Base-by-base conservation (phyloP, 768 basidiomycete genomes). In the Lactarius akahatsu region DNA sequence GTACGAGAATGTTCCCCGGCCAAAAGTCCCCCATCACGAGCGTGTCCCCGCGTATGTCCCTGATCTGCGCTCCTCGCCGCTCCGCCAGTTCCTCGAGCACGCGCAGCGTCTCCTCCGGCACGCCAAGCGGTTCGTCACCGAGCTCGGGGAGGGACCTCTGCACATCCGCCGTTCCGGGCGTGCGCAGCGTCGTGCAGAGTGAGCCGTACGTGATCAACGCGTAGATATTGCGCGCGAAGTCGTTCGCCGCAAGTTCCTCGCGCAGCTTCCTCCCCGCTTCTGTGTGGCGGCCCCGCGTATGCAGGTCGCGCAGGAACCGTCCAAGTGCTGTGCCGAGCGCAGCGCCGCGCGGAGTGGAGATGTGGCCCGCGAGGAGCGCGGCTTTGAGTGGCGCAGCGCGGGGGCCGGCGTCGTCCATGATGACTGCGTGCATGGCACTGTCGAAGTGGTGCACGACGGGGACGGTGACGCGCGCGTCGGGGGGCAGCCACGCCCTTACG, bases 21-120 rank as follows among this genome's bases (percentile, higher is more conserved):
- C 89, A 90, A 70, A 90, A 86, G 73, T 90, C 89, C 0, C 89
- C 89, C 84, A 85, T 85, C n/a, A 75, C 77, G 65, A 76, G 57
- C 13, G 76, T 28, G 10, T 60, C 71, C 57, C 78, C 78, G 41
- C 71, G 64, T 34, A 73, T 72, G 30, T 72, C 72, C 30, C 65
- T 55, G 40, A 83, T 80, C n/a, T 68, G 74, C 28, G 71, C 55
- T 11, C 71, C 67, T 63, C 73, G 76, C 55, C 69, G 73, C 45
- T 73, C 69, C 10, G 75, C 77, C 32, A 83, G 38, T 57, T 69
- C 74, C 9, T 72, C 74, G 40, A 83, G 73, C 40, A 70, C 69
- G 7, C 70, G 69, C 66, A 85, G 70, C 68, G 79, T 76, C 7
- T 70, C 75, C 34, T 77, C 74, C 5, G 74, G 61, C n/a, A 83